Evolutionary conservation across 2,329 filamentous ascomycete genomes (phyloP).

Genomic region (Phyllosticta paracitricarpa): DNA sequence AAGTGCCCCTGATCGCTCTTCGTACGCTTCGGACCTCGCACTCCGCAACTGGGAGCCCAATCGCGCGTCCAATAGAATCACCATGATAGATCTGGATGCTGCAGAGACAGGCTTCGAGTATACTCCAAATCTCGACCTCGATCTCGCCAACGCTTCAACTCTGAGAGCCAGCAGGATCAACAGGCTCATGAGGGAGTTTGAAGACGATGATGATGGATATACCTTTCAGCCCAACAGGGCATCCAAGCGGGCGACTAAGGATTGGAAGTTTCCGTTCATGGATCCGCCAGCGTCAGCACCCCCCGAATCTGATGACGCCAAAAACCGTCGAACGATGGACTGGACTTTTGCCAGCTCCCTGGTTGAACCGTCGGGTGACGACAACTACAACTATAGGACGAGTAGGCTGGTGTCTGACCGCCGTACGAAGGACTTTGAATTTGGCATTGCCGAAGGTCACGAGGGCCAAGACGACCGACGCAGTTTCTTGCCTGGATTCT

Average conservation of each 20-base stretch:
- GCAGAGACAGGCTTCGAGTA: conserved; percentile 30
- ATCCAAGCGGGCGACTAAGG: conserved; percentile 35
- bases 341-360: conserved; percentile 40
- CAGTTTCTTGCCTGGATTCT: conserved; percentile 5
- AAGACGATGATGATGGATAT: conserved; percentile 29
- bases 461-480: background rate
- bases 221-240: conserved; percentile 13
- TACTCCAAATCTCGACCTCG: conserved; percentile 22
- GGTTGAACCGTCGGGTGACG: conserved; percentile 26
- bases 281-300: conserved; percentile 13
- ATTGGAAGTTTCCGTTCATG: conserved; percentile 46
- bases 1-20: conserved; percentile 26
- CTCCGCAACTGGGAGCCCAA: conserved; percentile 34
- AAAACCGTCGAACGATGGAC: conserved; percentile 32
- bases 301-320: conserved; percentile 7
- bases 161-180: conserved; percentile 46
- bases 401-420: conserved; percentile 22
- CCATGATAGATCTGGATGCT: conserved; percentile 49
- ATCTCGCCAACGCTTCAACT: conserved; percentile 42
- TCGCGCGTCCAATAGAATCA: conserved; percentile 37
- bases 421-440: conserved; percentile 23
- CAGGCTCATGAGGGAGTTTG: conserved; percentile 33
- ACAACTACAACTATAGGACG: conserved; percentile 19
- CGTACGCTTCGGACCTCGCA: conserved; percentile 42
- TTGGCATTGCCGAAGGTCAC: conserved; percentile 15